Evolutionary conservation across 768 basidiomycete species (phyloP).

Genomic region (Tricholoma furcatifolium): DNA sequence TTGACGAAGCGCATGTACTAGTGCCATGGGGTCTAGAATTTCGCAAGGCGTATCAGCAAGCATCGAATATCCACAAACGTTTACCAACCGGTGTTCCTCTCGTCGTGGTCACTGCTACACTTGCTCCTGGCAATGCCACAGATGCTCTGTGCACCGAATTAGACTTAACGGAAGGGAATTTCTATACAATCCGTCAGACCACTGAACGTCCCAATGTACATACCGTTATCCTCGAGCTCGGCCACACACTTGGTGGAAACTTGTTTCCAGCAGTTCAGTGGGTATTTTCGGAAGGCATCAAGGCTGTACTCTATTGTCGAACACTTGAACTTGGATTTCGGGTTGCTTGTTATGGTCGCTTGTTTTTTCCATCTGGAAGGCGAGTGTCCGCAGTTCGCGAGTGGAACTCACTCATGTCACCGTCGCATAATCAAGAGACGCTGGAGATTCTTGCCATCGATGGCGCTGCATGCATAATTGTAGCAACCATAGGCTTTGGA

Average conservation of each 20-base stretch:
- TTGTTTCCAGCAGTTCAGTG: constrained; percentile 3
- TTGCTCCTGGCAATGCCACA: constrained; percentile 1
- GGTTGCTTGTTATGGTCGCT: not conserved
- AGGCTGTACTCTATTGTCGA: not conserved
- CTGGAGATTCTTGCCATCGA: not conserved
- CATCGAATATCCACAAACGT: not conserved
- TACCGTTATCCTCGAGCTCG: not conserved
- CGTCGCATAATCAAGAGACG: not conserved
- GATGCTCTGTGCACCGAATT: not conserved
- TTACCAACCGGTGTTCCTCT: not conserved
- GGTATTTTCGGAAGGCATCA: no score
- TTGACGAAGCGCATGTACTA: not conserved
- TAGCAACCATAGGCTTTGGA: constrained; percentile 18
- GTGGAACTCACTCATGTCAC: not conserved
- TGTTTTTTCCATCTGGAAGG: not conserved
- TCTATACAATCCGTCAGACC: constrained; percentile 5
- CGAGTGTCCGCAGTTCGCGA: not conserved
- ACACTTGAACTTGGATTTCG: not conserved
- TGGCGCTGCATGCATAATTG: constrained; percentile 12
- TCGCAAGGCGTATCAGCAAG: not conserved
- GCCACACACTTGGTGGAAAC: not conserved
- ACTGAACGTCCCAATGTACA: constrained; percentile 5
- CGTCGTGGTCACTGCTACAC: constrained; percentile 3
- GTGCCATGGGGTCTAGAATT: not conserved
- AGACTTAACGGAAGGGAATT: not conserved